Base-by-base conservation (phyloP, 2,329 filamentous ascomycete genomes). In the Didymella exigua region DNA sequence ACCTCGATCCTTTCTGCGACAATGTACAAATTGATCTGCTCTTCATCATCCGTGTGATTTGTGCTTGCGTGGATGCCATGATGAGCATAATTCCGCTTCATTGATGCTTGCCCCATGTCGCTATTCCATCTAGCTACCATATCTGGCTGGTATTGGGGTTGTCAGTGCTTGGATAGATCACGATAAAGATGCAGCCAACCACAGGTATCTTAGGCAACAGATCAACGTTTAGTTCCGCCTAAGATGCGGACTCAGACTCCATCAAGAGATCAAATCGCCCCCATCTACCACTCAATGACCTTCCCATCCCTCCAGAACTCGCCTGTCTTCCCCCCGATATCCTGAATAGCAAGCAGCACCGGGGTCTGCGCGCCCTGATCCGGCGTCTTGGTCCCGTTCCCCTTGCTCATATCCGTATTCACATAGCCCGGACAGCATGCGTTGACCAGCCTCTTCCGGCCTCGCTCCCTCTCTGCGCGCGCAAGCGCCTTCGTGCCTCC, bases 341-440 rank as follows among this genome's bases (percentile, higher is more conserved):
- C 77, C 18, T 67, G 68, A 18, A 80, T 51, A 11, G 78, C 78
- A 23, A 81, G 59, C 56, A 73, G 53, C 1, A 80, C 79, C 1
- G 77, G 77, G 31, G 76, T 80, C 63, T 74, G 66, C 9, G 79
- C 78, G 10, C 78, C 79, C 56, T 80, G 54, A 58, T 80, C 78
- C 3, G 75, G 72, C 11, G 73, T 77, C 67, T 74, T 77, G 3
- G 57, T 64, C 0, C 66, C 64, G 34, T 70, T 70, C 0, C 76
- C 74, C 56, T 73, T 75, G 0, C 74, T 78, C 79, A 80, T 79
- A 44, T 80, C 79, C n/a, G 78, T 80, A 24, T 73, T 71, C 2
- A 80, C 78, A 59, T 74, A 79, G 0, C 78, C 78, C 0, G 78
- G 78, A 63, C 77, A 78, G 44, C 76, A 78, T 6, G 63, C 63